Base-by-base conservation (phyloP, 495 filamentous ascomycete species). In the Sporormia fimetaria region DNA sequence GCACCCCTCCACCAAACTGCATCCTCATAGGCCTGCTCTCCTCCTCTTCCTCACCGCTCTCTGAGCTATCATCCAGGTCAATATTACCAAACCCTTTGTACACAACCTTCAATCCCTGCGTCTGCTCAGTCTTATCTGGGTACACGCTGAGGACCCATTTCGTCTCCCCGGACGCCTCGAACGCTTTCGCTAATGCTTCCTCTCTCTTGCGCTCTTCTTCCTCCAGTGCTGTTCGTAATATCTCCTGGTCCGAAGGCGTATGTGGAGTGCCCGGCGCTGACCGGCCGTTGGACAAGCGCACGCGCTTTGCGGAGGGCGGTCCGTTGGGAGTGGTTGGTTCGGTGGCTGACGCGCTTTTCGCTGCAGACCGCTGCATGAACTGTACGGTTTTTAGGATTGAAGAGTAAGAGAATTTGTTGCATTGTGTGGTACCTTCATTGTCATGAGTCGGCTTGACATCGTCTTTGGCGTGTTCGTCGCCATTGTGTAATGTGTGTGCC, bases 351-450 rank as follows among this genome's bases (percentile, higher is more conserved):
- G 25, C 28, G 5, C 49, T 37, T 48, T 41, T 67, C 22, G 78
- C 76, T 17, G 81, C 83, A 35, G 82, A 81, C 49, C 90, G 75
- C 71, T 94, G 90, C 90, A 98, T 98, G 62, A 98, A 98, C 75
- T 83, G 35, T 28, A 42, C 18, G 10, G 35, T 1, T 3, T 17
- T n/a, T n/a, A n/a, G n/a, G n/a, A n/a, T n/a, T n/a, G n/a, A n/a
- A n/a, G n/a, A n/a, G 14, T 37, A 9, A 24, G 44, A 32, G 21
- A 10, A 15, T 37, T 29, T 16, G 22, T 11, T 36, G 23, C 29
- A 25, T 21, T n/a, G 28, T 18, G 18, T 23, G 23, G 12, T 7
- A 40, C 49, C 44, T 52, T 52, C 49, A 52, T 52, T 18, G 43
- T 48, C 43, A 52, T 33, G 6, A 51, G 34, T 25, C 39, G 35